Evolutionary conservation across 805 yeast species (phyloP).

Genomic region (Starmerella ratchasimensis): DNA sequence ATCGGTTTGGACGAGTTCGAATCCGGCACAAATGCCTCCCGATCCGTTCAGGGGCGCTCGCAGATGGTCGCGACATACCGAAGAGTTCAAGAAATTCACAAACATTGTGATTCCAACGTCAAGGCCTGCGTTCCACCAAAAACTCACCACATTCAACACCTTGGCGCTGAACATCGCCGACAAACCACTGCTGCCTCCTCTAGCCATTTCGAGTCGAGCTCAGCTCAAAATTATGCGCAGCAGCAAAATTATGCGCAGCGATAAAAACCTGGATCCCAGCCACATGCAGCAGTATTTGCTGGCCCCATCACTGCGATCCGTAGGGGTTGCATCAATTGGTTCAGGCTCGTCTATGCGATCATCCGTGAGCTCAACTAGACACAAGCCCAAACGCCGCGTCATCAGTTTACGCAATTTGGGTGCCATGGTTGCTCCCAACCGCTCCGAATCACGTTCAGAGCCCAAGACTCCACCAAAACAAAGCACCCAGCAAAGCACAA

Average conservation of each 20-base stretch:
- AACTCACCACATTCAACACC: conserved; percentile 9
- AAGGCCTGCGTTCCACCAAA: conserved; percentile 5
- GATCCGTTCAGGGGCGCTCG: conserved; percentile 20
- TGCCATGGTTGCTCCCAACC: background rate
- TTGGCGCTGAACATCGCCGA: conserved; percentile 10
- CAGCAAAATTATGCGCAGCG: background rate
- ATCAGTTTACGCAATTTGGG: conserved; percentile 6
- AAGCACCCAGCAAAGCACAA: background rate
- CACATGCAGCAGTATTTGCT: background rate
- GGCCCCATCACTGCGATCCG: background rate
- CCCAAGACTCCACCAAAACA: background rate
- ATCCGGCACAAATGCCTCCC: conserved; percentile 14
- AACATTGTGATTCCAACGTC: conserved; percentile 1
- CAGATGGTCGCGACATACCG: conserved; percentile 18
- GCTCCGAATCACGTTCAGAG: background rate
- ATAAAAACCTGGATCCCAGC: background rate
- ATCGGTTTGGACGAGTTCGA: conserved; percentile 22
- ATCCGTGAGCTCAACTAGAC: background rate
- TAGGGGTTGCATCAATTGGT: background rate
- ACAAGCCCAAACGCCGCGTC: conserved; percentile 11
- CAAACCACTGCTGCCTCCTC: conserved; percentile 8
- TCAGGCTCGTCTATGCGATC: background rate
- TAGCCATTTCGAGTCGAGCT: conserved; percentile 8
- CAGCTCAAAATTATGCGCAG: background rate
- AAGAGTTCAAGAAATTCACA: conserved; percentile 6